Percentiles rank a stretch among this genome's conserved stretches.
These are phyloP conservation scores for Coniochaeta ligniaria DNA, from an alignment of 2,329 filamentous ascomycete species.

Conservation along the genomic window DNA sequence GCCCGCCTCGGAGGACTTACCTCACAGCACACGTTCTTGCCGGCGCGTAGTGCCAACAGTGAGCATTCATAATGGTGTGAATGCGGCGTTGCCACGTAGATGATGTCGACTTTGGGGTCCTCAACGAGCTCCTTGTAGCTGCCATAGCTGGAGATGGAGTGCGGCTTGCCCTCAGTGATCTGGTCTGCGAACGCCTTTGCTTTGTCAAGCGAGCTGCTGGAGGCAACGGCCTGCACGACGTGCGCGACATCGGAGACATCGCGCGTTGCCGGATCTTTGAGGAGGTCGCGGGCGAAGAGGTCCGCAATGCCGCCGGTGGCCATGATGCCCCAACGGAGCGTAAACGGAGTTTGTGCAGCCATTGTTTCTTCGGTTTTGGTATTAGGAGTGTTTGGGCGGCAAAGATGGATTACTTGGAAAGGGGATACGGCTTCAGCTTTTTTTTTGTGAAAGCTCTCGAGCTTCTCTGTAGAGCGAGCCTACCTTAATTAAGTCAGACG, in stretches of 20 bases:
- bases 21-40: slow-evolving; percentile 85
- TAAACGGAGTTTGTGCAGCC: neutral
- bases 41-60: slow-evolving; percentile 74
- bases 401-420: too few relatives aligned
- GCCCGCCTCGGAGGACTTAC: too few relatives aligned
- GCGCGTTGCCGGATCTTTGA: neutral
- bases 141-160: slow-evolving; percentile 49
- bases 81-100: slow-evolving; percentile 87
- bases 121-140: slow-evolving; percentile 76
- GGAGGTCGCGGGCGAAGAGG: neutral
- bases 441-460: too few relatives aligned
- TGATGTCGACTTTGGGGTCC: slow-evolving; percentile 71
- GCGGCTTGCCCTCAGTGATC: neutral
- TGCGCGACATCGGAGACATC: neutral
- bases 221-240: neutral
- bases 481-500: too few relatives aligned
- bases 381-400: too few relatives aligned
- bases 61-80: slow-evolving; percentile 89
- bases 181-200: neutral
- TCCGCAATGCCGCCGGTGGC: neutral
- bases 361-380: too few relatives aligned
- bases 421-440: too few relatives aligned
- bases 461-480: too few relatives aligned
- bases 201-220: neutral
- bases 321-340: neutral